phyloP scores from a whole-genome alignment of 148 eudicot species.

The Agrostemma githago region DNA sequence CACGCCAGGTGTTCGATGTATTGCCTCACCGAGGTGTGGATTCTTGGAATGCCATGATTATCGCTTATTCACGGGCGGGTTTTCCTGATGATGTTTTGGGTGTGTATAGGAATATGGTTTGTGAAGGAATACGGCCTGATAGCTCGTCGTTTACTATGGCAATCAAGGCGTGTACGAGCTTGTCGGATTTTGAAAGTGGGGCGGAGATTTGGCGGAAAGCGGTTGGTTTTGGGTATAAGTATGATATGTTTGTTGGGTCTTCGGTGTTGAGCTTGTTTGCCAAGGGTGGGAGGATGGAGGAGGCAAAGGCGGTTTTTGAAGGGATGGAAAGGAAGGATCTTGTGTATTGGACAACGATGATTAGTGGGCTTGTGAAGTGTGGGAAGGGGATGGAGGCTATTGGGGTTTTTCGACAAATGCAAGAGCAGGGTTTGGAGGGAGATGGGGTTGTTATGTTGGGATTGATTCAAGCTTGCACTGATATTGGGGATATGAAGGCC shows the following conservation, averaged over 20 bases:
- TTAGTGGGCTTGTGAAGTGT: constrained; percentile 51
- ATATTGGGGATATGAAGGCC: constrained; percentile 38
- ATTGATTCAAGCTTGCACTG: constrained; percentile 56
- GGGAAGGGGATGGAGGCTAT: constrained; percentile 47
- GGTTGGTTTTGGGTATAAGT: constrained; percentile 44
- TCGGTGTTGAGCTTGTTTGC: constrained; percentile 56
- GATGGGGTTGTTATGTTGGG: constrained; percentile 66
- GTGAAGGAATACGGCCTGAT: constrained; percentile 54
- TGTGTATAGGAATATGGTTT: constrained; percentile 38
- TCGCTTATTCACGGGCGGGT: constrained; percentile 42
- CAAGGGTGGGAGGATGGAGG: constrained; percentile 57
- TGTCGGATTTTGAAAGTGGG: constrained; percentile 50
- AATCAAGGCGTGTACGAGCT: constrained; percentile 61
- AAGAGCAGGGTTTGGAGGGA: constrained; percentile 40
- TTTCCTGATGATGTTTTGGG: constrained; percentile 36
- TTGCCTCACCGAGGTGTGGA: constrained; percentile 49
- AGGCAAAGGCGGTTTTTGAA: constrained; percentile 51
- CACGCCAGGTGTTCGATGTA: constrained; percentile 58
- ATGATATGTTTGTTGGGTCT: constrained; percentile 64
- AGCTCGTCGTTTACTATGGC: constrained; percentile 70
- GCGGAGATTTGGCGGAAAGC: constrained; percentile 47
- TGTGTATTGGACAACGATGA: constrained; percentile 65
- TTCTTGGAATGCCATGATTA: constrained; percentile 63
- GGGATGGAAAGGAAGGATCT: constrained; percentile 46
- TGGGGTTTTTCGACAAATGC: constrained; percentile 40